Conservation (phyloP, 306 rosid species). For the Ziziphus jujuba region DNA sequence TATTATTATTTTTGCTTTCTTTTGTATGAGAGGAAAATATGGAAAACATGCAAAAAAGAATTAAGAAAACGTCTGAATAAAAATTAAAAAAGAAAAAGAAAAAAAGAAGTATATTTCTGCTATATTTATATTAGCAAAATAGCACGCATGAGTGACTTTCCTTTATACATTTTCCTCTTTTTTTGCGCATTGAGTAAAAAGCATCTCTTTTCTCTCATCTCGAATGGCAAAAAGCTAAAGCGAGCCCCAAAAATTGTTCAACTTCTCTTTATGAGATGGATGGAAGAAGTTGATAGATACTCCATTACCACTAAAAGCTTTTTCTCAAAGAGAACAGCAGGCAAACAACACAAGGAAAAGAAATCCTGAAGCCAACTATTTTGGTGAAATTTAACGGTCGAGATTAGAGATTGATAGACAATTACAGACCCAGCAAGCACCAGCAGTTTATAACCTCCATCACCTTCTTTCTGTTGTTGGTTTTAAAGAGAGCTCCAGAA, state of each 20-base stretch:
- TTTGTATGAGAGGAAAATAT: conserved; percentile 26
- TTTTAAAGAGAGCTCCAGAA: neutral
- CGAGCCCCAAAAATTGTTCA: neutral
- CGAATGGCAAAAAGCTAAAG: conserved; percentile 12
- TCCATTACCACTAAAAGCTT: neutral
- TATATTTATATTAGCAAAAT: neutral
- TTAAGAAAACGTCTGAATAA: conserved; percentile 21
- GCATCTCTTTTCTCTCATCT: conserved; percentile 12
- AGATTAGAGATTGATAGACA: neutral
- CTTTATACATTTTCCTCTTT: neutral
- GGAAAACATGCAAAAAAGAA: conserved; percentile 10
- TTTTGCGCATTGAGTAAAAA: conserved; percentile 10
- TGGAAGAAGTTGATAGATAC: neutral
- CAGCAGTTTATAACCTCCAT: no score
- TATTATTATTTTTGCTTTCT: conserved; percentile 27
- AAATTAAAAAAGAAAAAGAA: no score
- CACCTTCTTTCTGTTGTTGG: no score
- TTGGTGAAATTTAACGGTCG: no score
- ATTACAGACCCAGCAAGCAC: no score
- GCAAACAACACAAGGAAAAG: neutral
- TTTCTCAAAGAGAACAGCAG: no score
- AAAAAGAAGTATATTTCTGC: no score
- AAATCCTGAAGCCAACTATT: conserved; percentile 1
- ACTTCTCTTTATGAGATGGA: conserved; percentile 11
- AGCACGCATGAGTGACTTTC: neutral